These are phyloP conservation scores for Candida manassasensis DNA, from an alignment of 805 yeast species.

Conservation along the genomic window DNA sequence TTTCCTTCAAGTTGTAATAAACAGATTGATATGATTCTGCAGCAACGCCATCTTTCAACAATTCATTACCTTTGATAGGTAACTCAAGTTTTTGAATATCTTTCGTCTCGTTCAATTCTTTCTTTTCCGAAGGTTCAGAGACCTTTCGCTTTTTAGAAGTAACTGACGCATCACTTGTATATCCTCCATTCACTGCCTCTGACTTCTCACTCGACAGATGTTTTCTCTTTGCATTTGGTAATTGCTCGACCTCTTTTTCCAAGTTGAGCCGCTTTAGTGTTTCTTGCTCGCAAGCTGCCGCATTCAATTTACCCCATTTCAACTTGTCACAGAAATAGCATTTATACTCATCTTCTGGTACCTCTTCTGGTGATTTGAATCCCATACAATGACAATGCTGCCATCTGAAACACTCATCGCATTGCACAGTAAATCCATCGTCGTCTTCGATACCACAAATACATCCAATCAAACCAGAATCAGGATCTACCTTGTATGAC, in stretches of 20 bases:
- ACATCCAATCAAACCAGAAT: conserved; percentile 84
- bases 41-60: conserved; percentile 33
- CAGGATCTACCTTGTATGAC: conserved; percentile 66
- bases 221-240: conserved; percentile 12
- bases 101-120: not conserved
- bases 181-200: conserved; percentile 2
- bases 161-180: not conserved
- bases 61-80: conserved; percentile 43
- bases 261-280: conserved; percentile 27
- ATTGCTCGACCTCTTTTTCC: conserved; percentile 15
- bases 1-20: conserved; percentile 43
- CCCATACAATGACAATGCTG: conserved; percentile 93
- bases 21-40: conserved; percentile 50
- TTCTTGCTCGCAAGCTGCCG: conserved; percentile 26
- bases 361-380: conserved; percentile 63
- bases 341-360: conserved; percentile 70
- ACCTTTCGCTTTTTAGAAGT: conserved; percentile 9
- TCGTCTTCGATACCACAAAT: conserved; percentile 83
- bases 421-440: conserved; percentile 92
- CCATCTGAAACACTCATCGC: conserved; percentile 91
- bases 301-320: conserved; percentile 42
- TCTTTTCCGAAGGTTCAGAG: not conserved
- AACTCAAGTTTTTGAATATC: conserved; percentile 6
- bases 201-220: conserved; percentile 15
- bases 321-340: conserved; percentile 69